Evolutionary conservation across 352 stramenopile species (phyloP), one percentile per base, ranked within the genome.

Genomic region (Phytophthora sansomeana): DNA sequence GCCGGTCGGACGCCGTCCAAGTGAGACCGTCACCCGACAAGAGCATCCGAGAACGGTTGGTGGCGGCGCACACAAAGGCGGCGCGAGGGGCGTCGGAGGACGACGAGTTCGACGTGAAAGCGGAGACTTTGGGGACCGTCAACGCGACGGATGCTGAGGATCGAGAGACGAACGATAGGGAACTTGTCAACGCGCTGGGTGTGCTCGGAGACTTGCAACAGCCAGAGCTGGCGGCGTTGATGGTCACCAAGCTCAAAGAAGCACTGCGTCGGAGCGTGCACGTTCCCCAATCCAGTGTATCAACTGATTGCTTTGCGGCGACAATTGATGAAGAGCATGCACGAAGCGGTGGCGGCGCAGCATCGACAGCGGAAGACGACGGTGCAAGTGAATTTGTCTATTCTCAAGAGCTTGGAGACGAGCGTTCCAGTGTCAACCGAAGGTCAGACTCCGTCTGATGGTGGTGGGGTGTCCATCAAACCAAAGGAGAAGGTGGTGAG

Each of bases 311-410:
- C 71, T 21, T 63, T 93, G 26, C 69, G 80, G 1, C 67, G 74
- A 0, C 73, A 87, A 29, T 84, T 95, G 46, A 63, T 95, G 33
- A 71, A 76, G 0, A 84, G 73, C 26, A 77, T 94, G 35, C 77
- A 88, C 41, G 81, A 87, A 5, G 81, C 82, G 0, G 69, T 88
- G 6, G 58, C 64, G 0, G 35, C 64, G 11, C 78, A 87, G 32
- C 80, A 87, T 35, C 75, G 83, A 35, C 77, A 87, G n/a, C 65
- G 75, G 36, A 68, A 69, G 28, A 43, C 68, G 11, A 49, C 62
- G 4, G 17, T 71, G 5, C 30, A 78, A 35, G 30, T 49, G 36
- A 75, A 54, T 51, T 2, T 71, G 29, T 28, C 21, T 13, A 62
- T 71, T 26, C 39, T 38, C 0, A 55, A 74, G 33, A 49, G n/a